These are phyloP conservation scores for Didymella sp. DNA, from an alignment of 2,329 filamentous ascomycete species.

Conservation along the genomic window DNA sequence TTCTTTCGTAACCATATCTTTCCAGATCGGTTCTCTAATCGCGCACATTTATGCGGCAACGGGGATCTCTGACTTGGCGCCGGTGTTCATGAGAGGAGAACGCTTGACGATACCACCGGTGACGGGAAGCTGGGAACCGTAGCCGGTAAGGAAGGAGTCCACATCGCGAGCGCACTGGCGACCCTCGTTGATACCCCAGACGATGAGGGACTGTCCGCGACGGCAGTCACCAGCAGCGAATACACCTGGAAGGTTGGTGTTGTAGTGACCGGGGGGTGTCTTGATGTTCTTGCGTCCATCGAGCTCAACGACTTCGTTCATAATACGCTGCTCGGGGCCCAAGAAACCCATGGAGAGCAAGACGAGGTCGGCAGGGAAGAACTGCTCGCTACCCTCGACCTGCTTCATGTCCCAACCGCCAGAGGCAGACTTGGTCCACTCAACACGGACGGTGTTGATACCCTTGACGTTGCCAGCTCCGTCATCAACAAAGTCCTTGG, in stretches of 20 bases:
- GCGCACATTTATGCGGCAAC: slow-evolving; percentile 3
- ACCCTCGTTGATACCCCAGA: slow-evolving; percentile 98
- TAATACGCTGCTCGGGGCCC: slow-evolving; percentile 85
- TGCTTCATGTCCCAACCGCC: slow-evolving; percentile 99
- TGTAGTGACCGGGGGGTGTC: slow-evolving; percentile 85
- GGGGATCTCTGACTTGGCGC: slow-evolving; percentile 11
- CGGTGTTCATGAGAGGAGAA: slow-evolving; percentile 37
- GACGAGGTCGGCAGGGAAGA: slow-evolving; percentile 95
- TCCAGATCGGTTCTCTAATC: not conserved
- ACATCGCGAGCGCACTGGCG: slow-evolving; percentile 91
- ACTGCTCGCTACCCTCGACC: slow-evolving; percentile 88
- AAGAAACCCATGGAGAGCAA: slow-evolving; percentile 97
- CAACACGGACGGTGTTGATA: slow-evolving; percentile 93
- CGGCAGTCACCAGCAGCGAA: slow-evolving; percentile 96
- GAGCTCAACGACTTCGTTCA: slow-evolving; percentile 88
- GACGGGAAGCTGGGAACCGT: slow-evolving; percentile 78
- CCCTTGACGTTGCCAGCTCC: slow-evolving; percentile 88
- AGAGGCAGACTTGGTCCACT: slow-evolving; percentile 89
- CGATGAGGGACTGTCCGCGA: slow-evolving; percentile 92
- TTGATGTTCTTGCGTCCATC: slow-evolving; percentile 96
- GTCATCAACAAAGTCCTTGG: slow-evolving; percentile 92
- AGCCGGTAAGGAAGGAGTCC: slow-evolving; percentile 82
- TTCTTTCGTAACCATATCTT: slow-evolving; percentile 12
- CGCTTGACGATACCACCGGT: slow-evolving; percentile 89
- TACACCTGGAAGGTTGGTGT: slow-evolving; percentile 84